Conservation (phyloP, 495 filamentous ascomycete species). For the Penicillium coprophilum region DNA sequence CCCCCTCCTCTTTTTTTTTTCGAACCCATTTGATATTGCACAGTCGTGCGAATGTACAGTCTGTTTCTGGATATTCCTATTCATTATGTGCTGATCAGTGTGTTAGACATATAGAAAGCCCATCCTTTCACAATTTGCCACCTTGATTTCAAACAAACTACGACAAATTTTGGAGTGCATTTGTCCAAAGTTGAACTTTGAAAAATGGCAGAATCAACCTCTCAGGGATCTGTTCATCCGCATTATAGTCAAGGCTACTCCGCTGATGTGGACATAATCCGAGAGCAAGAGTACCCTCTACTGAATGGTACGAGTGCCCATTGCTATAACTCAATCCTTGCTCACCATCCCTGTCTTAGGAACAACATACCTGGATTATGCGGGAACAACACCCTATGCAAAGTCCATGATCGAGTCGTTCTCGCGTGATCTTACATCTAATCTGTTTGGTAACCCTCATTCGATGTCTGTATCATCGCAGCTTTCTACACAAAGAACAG, state of each 20-base stretch:
- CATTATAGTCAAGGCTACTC: conserved; percentile 55
- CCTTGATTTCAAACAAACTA: neutral
- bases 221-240: neutral
- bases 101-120: neutral
- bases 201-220: conserved; percentile 16
- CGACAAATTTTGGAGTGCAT: neutral
- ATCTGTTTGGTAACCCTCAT: conserved; percentile 89
- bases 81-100: conserved; percentile 8
- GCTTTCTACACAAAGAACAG: conserved; percentile 67
- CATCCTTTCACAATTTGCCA: neutral
- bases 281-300: conserved; percentile 77
- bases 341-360: conserved; percentile 42
- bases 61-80: conserved; percentile 14
- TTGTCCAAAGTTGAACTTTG: conserved; percentile 1
- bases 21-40: conserved; percentile 11
- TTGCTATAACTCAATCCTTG: neutral
- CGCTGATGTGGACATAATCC: conserved; percentile 62
- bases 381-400: conserved; percentile 78
- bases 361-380: conserved; percentile 88
- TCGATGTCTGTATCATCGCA: conserved; percentile 82
- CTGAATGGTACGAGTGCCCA: conserved; percentile 58
- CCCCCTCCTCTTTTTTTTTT: conserved; percentile 2
- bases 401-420: conserved; percentile 81
- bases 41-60: conserved; percentile 13
- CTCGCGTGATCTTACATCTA: conserved; percentile 68